These are phyloP conservation scores for Codiaeum variegatum DNA, from an alignment of 441 rosid species.

Conservation along the genomic window DNA sequence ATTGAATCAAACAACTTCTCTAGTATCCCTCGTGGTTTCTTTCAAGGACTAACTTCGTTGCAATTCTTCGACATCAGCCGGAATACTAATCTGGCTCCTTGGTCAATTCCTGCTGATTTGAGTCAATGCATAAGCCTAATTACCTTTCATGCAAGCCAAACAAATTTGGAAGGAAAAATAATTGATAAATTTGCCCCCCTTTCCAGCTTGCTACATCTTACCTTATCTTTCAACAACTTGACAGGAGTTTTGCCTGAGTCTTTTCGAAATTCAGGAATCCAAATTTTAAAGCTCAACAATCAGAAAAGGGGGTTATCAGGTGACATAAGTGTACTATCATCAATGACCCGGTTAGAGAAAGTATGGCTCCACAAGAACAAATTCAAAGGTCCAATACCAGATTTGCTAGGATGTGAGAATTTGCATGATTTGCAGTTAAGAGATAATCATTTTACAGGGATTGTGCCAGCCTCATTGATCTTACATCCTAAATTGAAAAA, in stretches of 20 bases:
- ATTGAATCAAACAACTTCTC: slow-evolving; percentile 49
- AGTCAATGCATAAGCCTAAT: slow-evolving; percentile 33
- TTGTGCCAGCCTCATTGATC: not conserved
- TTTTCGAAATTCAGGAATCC: not conserved
- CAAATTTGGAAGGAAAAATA: slow-evolving; percentile 39
- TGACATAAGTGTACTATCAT: not conserved
- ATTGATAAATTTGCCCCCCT: slow-evolving; percentile 39
- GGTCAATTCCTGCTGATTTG: slow-evolving; percentile 59
- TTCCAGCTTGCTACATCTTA: not conserved
- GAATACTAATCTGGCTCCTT: slow-evolving; percentile 27
- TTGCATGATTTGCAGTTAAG: not conserved
- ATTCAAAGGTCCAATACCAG: not conserved
- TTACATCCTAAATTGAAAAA: not conserved
- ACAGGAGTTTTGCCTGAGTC: not conserved
- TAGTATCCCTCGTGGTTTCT: slow-evolving; percentile 42
- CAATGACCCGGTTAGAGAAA: not conserved
- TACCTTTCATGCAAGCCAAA: slow-evolving; percentile 36
- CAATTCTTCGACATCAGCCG: slow-evolving; percentile 37
- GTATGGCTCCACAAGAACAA: not conserved
- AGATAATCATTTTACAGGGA: not conserved
- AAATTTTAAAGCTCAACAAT: not conserved
- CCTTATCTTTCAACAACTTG: not conserved
- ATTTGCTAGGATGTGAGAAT: not conserved
- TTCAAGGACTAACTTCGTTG: slow-evolving; percentile 51
- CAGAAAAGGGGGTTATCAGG: not conserved